Evolutionary conservation across 2,329 filamentous ascomycete species (phyloP), one percentile per base, ranked within the genome.

Genomic region (Apiospora malaysiana): DNA sequence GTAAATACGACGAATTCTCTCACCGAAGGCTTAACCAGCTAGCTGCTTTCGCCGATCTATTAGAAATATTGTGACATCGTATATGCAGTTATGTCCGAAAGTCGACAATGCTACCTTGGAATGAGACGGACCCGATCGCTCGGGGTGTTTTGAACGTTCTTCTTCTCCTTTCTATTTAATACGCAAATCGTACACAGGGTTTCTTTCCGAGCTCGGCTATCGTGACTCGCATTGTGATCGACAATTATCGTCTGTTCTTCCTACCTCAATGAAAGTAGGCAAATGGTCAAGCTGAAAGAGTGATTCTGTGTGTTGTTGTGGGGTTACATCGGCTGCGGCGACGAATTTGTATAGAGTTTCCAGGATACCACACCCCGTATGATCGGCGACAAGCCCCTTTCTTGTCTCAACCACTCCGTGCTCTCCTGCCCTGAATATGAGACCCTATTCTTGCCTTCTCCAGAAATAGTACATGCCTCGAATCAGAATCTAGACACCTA

Each of bases 21-120:
- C 56, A 63, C 56, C 56, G 56, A 63, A 63, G 56, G 21, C 56
- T 63, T 63, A 63, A 12, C 27, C 56, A 40, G 56, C 56, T 37
- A 63, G 16, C 56, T 63, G 56, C 56, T 9, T 40, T 63, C 32
- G 32, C 56, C 51, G 51, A 59, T 59, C 51, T 59, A 12, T 3
- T 27, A 59, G 51, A 21, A 9, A 32, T 63, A 37, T 63, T 5
- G 32, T 63, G 56, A 14, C 27, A 63, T 63, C 27, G 27, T 63
- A 63, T 63, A 63, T 63, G 56, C 56, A 21, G 32, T 63, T 63
- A 16, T n/a, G 56, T 40, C 56, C 56, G 16, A 40, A 63, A 63
- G 32, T 18, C 32, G 27, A 37, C 10, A 40, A 40, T 63, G 27
- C 9, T 12, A 63, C 56, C 56, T 8, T 16, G 27, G 7, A 18